Conservation (phyloP, 768 basidiomycete species). For the Lactarius vividus region DNA sequence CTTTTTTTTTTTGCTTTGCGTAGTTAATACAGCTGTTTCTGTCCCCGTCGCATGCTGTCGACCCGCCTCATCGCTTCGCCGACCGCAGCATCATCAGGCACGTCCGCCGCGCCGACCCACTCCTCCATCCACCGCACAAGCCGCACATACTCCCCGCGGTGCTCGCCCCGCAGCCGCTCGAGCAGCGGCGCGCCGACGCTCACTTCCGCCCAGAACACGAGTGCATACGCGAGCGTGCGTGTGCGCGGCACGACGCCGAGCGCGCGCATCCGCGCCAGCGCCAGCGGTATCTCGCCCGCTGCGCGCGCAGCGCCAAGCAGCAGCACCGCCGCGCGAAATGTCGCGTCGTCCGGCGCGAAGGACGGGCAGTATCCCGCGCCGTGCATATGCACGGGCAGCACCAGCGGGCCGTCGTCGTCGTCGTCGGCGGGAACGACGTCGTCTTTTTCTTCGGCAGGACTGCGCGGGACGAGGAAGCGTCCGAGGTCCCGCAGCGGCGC, state of each 20-base stretch:
- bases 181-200: conserved; percentile 58
- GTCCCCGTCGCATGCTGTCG: conserved; percentile 42
- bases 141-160: conserved; percentile 25
- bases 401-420: background rate
- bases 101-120: conserved; percentile 30
- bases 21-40: no score
- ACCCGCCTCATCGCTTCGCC: conserved; percentile 20
- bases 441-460: background rate
- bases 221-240: conserved; percentile 54
- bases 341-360: conserved; percentile 48
- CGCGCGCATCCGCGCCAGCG: conserved; percentile 71
- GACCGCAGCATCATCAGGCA: conserved; percentile 32
- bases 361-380: conserved; percentile 34
- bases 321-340: conserved; percentile 58
- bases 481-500: conserved; percentile 34
- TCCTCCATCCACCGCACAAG: conserved; percentile 34
- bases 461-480: conserved; percentile 30
- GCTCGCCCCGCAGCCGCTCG: conserved; percentile 40
- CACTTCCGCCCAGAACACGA: conserved; percentile 74
- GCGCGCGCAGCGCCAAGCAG: conserved; percentile 53
- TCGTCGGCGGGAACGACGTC: background rate
- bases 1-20: no score
- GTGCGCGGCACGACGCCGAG: conserved; percentile 51
- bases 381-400: conserved; percentile 18
- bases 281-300: conserved; percentile 60